Evolutionary conservation across 129 eudicot genomes (phyloP).

Genomic region (Ambrosia trifida): DNA sequence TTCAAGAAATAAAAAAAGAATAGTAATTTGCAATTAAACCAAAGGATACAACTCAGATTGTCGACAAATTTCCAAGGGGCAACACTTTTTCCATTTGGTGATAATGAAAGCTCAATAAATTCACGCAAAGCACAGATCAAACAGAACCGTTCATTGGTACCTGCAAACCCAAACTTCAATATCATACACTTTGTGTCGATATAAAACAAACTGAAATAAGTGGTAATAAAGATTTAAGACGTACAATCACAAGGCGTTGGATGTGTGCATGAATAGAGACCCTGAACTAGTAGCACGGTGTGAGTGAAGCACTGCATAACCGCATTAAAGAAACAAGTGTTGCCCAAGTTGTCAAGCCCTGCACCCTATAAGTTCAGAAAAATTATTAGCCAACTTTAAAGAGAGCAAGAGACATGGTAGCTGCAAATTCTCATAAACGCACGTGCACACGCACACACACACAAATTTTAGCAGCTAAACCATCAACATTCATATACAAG

Average conservation of each 20-base stretch:
- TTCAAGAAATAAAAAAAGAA: background rate
- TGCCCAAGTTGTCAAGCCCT: constrained; percentile 75
- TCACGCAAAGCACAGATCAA: constrained; percentile 59
- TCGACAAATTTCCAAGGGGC: constrained; percentile 63
- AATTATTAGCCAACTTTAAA: background rate
- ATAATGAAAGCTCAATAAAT: constrained; percentile 51
- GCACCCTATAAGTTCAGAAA: constrained; percentile 60
- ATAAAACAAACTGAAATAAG: background rate
- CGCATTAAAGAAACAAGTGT: constrained; percentile 87
- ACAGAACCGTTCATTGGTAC: constrained; percentile 46
- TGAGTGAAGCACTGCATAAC: constrained; percentile 86
- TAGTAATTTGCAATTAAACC: background rate
- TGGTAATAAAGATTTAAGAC: background rate
- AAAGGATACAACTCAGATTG: constrained; percentile 85
- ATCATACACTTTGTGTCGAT: too few relatives aligned
- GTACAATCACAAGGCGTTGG: constrained; percentile 49
- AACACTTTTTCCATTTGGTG: constrained; percentile 39
- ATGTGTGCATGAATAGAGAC: constrained; percentile 38
- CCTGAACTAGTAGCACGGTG: constrained; percentile 67
- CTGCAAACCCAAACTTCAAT: too few relatives aligned
- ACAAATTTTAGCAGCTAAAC: constrained; percentile 9
- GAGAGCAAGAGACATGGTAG: background rate
- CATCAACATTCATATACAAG: too few relatives aligned
- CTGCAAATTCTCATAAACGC: constrained; percentile 2
- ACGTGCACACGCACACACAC: background rate